Percentiles rank a stretch among this genome's conserved stretches.
Conservation (phyloP, 805 yeast species). For the Lachancea cidri region DNA sequence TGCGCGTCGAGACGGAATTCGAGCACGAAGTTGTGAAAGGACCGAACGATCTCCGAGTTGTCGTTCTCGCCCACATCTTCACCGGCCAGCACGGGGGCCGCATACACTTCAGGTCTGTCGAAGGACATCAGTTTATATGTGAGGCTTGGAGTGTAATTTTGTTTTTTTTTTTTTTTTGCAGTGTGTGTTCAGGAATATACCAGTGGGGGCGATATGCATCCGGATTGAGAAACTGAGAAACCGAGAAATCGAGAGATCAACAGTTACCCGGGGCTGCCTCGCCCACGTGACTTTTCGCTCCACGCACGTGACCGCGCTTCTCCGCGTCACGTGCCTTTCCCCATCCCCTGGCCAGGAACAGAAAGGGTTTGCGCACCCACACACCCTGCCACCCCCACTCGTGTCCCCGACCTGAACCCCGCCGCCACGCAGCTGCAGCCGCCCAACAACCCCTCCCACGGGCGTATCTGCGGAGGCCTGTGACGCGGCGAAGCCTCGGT, state of each 20-base stretch:
- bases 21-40: constrained; percentile 74
- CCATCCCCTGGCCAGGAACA: too few species aligned
- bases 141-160: background rate
- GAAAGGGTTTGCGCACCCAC: too few species aligned
- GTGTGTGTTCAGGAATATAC: too few species aligned
- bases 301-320: too few species aligned
- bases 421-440: too few species aligned
- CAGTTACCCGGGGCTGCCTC: constrained; percentile 1
- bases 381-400: too few species aligned
- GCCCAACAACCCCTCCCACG: too few species aligned
- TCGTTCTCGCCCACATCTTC: constrained; percentile 60
- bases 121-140: constrained; percentile 47
- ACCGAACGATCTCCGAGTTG: constrained; percentile 63
- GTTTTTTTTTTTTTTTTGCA: too few species aligned
- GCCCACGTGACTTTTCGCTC: too few species aligned
- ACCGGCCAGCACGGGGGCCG: constrained; percentile 85
- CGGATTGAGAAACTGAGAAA: background rate
- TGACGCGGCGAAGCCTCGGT: background rate
- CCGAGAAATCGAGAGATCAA: background rate
- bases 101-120: constrained; percentile 65
- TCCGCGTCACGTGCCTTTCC: too few species aligned
- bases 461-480: too few species aligned
- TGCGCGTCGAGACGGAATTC: constrained; percentile 81
- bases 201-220: constrained; percentile 1
- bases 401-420: too few species aligned